Conservation (phyloP, 441 rosid genomes). For the Corymbia citriodora region DNA sequence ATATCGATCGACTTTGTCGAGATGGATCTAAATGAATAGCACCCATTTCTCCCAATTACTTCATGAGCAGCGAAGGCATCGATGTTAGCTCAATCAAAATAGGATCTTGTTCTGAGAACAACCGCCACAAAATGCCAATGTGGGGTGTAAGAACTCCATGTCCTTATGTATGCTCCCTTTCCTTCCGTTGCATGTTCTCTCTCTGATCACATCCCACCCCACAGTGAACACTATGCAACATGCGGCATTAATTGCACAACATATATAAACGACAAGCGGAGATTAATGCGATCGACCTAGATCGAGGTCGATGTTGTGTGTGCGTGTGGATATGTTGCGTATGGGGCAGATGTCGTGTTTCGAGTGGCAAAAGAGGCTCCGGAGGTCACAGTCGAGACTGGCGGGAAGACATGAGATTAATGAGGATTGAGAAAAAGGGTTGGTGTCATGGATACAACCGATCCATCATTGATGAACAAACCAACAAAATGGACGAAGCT, state of each 20-base stretch:
- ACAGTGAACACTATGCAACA: not conserved
- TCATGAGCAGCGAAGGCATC: not conserved
- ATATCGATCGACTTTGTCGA: not conserved
- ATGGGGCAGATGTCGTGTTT: not conserved
- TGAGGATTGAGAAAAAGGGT: not conserved
- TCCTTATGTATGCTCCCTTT: not conserved
- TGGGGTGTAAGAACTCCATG: not conserved
- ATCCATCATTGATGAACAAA: not conserved
- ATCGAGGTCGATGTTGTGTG: not conserved
- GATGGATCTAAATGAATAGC: not conserved
- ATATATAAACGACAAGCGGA: not conserved
- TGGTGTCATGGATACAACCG: not conserved
- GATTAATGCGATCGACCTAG: not conserved
- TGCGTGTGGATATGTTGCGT: not conserved
- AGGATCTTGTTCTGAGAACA: not conserved
- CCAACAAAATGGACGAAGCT: slow-evolving; percentile 4
- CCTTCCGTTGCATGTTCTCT: not conserved
- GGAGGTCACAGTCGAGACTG: not conserved
- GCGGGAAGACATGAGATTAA: not conserved
- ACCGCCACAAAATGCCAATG: not conserved
- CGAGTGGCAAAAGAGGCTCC: not conserved
- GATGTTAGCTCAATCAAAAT: not conserved
- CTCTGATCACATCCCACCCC: not conserved
- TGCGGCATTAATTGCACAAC: not conserved
- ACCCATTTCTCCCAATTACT: not conserved